These are phyloP conservation scores for Lactarius psammicola DNA, from an alignment of 768 basidiomycete species.

Conservation along the genomic window DNA sequence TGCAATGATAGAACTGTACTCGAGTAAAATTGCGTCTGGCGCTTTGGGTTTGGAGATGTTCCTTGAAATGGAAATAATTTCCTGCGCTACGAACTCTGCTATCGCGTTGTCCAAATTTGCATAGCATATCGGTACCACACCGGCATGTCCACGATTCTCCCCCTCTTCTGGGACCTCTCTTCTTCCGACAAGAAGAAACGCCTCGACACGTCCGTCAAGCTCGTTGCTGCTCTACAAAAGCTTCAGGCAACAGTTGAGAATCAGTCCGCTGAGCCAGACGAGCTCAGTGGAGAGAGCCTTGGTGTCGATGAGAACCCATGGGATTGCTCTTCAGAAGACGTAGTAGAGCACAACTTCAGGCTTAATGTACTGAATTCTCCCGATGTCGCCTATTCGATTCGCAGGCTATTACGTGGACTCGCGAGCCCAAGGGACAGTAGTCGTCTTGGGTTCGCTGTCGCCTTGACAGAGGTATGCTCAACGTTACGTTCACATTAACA, in stretches of 20 bases:
- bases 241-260: conserved; percentile 72
- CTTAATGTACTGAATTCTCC: conserved; percentile 74
- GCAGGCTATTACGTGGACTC: conserved; percentile 81
- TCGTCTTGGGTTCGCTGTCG: conserved; percentile 92
- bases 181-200: conserved; percentile 77
- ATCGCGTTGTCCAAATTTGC: neutral
- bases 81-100: neutral
- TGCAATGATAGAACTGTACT: neutral
- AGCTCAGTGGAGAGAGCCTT: conserved; percentile 35
- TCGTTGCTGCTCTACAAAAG: conserved; percentile 75
- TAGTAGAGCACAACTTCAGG: conserved; percentile 43
- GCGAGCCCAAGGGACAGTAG: conserved; percentile 93
- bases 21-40: neutral
- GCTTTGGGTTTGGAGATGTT: neutral
- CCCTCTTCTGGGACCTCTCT: conserved; percentile 92
- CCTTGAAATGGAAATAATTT: conserved; percentile 3
- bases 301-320: conserved; percentile 22
- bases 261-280: conserved; percentile 32
- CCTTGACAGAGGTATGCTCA: conserved; percentile 80
- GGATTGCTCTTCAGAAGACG: conserved; percentile 44
- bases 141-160: conserved; percentile 80
- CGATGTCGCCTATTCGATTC: conserved; percentile 91
- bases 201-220: conserved; percentile 80
- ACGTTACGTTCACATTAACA: conserved; percentile 4
- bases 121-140: neutral